Conservation (phyloP, 192 early-diverging fungal genomes). For the Coemansia asiatica region DNA sequence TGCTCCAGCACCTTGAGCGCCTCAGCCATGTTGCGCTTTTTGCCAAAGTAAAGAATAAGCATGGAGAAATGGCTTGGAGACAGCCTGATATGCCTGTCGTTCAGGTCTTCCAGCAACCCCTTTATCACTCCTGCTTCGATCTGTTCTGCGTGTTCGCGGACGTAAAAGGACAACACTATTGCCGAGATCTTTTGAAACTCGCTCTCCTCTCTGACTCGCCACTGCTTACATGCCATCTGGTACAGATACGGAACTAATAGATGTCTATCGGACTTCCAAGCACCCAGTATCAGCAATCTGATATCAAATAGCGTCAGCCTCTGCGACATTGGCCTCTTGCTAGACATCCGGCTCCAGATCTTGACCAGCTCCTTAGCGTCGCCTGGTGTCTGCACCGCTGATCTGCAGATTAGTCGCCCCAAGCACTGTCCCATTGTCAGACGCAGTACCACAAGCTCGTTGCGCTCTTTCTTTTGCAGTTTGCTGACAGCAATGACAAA, state of each 20-base stretch:
- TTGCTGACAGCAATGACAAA: conserved; percentile 34
- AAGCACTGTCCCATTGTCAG: conserved; percentile 48
- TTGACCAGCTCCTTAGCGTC: conserved; percentile 29
- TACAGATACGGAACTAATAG: conserved; percentile 40
- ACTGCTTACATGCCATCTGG: conserved; percentile 23
- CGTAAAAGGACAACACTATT: conserved; percentile 44
- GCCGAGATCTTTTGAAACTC: conserved; percentile 40
- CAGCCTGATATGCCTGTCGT: conserved; percentile 22
- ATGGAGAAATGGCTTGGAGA: conserved; percentile 43
- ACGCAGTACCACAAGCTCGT: conserved; percentile 26
- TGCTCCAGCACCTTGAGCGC: conserved; percentile 33
- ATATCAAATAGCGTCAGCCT: conserved; percentile 34
- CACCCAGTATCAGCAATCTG: conserved; percentile 38
- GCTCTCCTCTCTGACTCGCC: conserved; percentile 10
- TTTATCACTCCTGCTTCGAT: conserved; percentile 20
- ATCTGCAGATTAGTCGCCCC: conserved; percentile 22
- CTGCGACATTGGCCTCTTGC: conserved; percentile 17
- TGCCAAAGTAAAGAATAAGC: conserved; percentile 51
- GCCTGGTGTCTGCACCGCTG: conserved; percentile 16
- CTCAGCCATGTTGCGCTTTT: conserved; percentile 26
- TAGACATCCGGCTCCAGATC: conserved; percentile 25
- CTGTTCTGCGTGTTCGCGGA: conserved; percentile 24
- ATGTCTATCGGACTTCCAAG: conserved; percentile 48
- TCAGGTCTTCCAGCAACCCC: conserved; percentile 35
- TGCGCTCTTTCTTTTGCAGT: conserved; percentile 26